Percentiles rank a stretch among this genome's conserved stretches.
phyloP scores from a whole-genome alignment of 1,139 yeast species.

The Arxiozyma slooffiae region DNA sequence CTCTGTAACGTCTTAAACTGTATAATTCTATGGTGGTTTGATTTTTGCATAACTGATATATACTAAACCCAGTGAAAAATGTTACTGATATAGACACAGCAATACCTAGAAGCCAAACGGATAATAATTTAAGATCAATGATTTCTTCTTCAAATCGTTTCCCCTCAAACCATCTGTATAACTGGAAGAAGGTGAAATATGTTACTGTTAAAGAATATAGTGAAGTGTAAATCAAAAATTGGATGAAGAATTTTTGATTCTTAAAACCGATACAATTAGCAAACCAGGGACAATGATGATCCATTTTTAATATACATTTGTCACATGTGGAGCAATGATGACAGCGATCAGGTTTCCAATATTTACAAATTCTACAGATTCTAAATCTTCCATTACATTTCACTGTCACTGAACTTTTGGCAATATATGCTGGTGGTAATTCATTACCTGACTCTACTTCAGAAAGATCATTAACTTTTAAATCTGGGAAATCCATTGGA shows the following conservation, averaged over 20 bases:
- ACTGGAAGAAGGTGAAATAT: slow-evolving; percentile 16
- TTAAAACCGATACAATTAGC: slow-evolving; percentile 75
- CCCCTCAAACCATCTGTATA: slow-evolving; percentile 44
- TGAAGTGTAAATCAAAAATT: slow-evolving; percentile 54
- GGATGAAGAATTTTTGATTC: slow-evolving; percentile 73
- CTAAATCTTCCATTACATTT: slow-evolving; percentile 40
- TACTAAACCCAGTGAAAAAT: slow-evolving; percentile 49
- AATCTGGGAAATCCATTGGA: slow-evolving; percentile 43
- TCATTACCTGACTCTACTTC: slow-evolving; percentile 27
- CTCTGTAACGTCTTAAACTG: slow-evolving; percentile 46
- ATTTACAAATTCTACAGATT: slow-evolving; percentile 61
- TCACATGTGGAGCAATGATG: slow-evolving; percentile 80
- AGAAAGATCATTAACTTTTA: slow-evolving; percentile 27
- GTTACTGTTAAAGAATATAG: slow-evolving; percentile 40
- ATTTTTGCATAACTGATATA: slow-evolving; percentile 53
- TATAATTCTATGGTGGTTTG: slow-evolving; percentile 76
- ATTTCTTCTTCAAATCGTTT: slow-evolving; percentile 35
- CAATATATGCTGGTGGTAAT: slow-evolving; percentile 35
- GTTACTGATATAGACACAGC: slow-evolving; percentile 57
- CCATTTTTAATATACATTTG: slow-evolving; percentile 66
- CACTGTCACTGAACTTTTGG: slow-evolving; percentile 32
- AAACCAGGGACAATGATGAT: slow-evolving; percentile 97
- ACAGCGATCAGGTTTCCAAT: slow-evolving; percentile 89
- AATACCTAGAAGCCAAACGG: slow-evolving; percentile 48
- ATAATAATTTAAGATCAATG: slow-evolving; percentile 51